These are phyloP conservation scores for Daldinia eschscholtzii DNA, from an alignment of 2,329 filamentous ascomycete species.

Conservation along the genomic window DNA sequence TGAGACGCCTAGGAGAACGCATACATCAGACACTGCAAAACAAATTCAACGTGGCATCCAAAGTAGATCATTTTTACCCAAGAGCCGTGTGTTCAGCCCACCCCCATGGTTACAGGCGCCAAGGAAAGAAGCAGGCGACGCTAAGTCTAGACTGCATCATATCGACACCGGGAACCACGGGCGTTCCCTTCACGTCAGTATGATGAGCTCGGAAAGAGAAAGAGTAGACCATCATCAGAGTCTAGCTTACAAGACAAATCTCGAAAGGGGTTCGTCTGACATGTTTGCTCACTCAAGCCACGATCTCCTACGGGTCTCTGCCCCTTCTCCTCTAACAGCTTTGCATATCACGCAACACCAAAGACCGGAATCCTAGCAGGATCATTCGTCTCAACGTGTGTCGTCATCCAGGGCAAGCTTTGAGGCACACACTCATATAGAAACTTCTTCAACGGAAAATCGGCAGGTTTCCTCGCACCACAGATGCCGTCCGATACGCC, in stretches of 20 bases:
- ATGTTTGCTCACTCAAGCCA: slow-evolving; percentile 15
- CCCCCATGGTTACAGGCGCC: slow-evolving; percentile 50
- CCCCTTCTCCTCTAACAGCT: slow-evolving; percentile 41
- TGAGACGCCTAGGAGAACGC: not conserved
- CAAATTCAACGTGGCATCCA: slow-evolving; percentile 6
- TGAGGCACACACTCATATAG: not conserved
- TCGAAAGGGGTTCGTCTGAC: slow-evolving; percentile 5
- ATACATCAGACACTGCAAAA: slow-evolving; percentile 9
- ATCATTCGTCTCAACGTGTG: slow-evolving; percentile 30
- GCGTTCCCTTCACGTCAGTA: slow-evolving; percentile 18
- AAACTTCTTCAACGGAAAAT: slow-evolving; percentile 9
- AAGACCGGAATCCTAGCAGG: slow-evolving; percentile 32
- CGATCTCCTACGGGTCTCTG: slow-evolving; percentile 29
- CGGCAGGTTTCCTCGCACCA: slow-evolving; percentile 10
- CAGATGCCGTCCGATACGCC: slow-evolving; percentile 7
- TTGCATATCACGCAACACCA: slow-evolving; percentile 43
- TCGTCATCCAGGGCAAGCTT: slow-evolving; percentile 20
- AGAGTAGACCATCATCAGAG: slow-evolving; percentile 16
- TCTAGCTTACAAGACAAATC: not conserved
- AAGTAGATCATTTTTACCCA: slow-evolving; percentile 32
- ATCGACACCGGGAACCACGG: slow-evolving; percentile 39
- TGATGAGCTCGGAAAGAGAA: slow-evolving; percentile 11
- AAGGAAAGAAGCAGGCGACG: slow-evolving; percentile 45
- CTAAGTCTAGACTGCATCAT: slow-evolving; percentile 44
- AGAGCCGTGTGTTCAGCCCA: slow-evolving; percentile 45